Evolutionary conservation across 257 asterid species (phyloP).

Genomic region (Solanum acaule): DNA sequence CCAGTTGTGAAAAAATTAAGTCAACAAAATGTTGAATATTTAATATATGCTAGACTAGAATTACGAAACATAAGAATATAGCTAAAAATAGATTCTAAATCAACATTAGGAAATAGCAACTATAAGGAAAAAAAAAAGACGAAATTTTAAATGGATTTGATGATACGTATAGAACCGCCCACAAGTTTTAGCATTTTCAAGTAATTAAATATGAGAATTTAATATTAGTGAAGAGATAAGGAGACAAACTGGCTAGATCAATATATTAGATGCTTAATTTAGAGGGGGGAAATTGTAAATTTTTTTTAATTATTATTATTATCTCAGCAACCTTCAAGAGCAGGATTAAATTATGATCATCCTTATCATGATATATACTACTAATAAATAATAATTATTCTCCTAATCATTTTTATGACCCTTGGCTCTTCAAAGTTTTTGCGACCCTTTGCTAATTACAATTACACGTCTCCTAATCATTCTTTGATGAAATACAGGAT

Average conservation of each 20-base stretch:
- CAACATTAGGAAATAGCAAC: neutral
- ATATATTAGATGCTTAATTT: neutral
- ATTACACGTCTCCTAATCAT: neutral
- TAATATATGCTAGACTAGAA: neutral
- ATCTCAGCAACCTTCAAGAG: neutral
- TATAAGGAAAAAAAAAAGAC: neutral
- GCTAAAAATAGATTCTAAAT: neutral
- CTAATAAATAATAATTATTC: neutral
- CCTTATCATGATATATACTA: neutral
- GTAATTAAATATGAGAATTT: neutral
- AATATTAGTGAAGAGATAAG: neutral
- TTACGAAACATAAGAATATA: neutral
- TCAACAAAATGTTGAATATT: neutral
- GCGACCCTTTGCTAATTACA: neutral
- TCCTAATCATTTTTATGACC: neutral
- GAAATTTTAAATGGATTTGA: neutral
- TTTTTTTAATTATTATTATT: neutral
- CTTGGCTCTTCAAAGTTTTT: slow-evolving; percentile 1
- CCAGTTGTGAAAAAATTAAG: neutral
- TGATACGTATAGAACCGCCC: neutral
- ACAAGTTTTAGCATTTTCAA: neutral
- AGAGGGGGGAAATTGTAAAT: neutral
- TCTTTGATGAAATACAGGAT: neutral
- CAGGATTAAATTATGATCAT: neutral
- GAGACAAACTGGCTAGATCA: neutral